Evolutionary conservation across 2,329 filamentous ascomycete genomes (phyloP), one percentile per base, ranked within the genome.

Genomic region (Bipolaris zeicola): DNA sequence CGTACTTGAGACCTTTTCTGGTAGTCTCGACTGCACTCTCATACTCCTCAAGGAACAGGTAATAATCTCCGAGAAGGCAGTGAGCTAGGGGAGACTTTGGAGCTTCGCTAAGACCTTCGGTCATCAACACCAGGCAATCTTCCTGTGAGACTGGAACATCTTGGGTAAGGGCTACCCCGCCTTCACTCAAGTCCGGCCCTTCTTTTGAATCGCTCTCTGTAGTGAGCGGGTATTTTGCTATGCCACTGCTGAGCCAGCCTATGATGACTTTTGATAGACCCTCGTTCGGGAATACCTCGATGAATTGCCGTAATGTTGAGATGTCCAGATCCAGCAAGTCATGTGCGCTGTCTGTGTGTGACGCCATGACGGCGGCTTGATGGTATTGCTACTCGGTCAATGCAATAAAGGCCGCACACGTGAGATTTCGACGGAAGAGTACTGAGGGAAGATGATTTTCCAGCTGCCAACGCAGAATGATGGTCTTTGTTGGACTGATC

Each of bases 1-100:
- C 72, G 11, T 88, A 80, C 33, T 82, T 81, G 42, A 90, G 78
- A 0, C 90, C 92, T 67, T 89, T 91, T 39, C 91, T 87, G 77
- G 92, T 89, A 20, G 89, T 84, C 56, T 96, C 91, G 0, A 91
- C 90, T 1, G 88, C 89, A 63, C 83, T 90, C 69, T 95, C 89
- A 71, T 96, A 87, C 68, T 98, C 95, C 65, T 96, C 92, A 5
- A 96, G 79, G 58, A 89, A 85, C 49, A 95, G 82, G 67, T 96
- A 96, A 70, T 94, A 94, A 63, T 94, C 88, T 8, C 86, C 88
- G 73, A 95, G 87, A 26, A 99, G 81, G 18, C 94, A 86, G 74
- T 96, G 91, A 10, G 91, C 91, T 45, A 99, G 83, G 2, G 91
- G 79, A 0, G 95, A 98, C 42, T 88, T 83, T 52, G 76, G 78